These are phyloP conservation scores for Apophysomyces ossiformis DNA, from an alignment of 371 early-diverging fungal species.

Conservation along the genomic window DNA sequence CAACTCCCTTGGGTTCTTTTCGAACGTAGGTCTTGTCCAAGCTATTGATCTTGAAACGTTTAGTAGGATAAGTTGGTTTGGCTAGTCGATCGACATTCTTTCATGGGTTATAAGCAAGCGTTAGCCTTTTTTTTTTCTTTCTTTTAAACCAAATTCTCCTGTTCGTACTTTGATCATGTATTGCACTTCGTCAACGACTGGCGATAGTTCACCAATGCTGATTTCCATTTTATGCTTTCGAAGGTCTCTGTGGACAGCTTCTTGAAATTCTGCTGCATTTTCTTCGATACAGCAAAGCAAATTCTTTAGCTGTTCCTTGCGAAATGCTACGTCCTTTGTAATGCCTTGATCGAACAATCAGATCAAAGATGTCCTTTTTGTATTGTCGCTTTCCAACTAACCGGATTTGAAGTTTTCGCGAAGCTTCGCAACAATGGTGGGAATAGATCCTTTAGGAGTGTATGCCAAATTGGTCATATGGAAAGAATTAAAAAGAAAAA, in stretches of 20 bases:
- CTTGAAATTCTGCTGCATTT: constrained; percentile 60
- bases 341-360: constrained; percentile 32
- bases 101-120: not conserved
- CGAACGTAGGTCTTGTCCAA: constrained; percentile 53
- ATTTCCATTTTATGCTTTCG: constrained; percentile 60
- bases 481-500: too few relatives aligned
- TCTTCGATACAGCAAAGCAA: constrained; percentile 70
- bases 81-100: constrained; percentile 39
- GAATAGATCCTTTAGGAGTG: constrained; percentile 37
- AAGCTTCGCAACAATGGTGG: constrained; percentile 48
- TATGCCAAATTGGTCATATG: constrained; percentile 28
- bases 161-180: constrained; percentile 46
- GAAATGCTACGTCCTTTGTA: constrained; percentile 62
- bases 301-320: constrained; percentile 77
- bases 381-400: constrained; percentile 11
- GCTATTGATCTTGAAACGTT: constrained; percentile 41
- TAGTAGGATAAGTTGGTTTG: constrained; percentile 31
- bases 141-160: not conserved
- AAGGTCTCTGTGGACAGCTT: constrained; percentile 78
- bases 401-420: constrained; percentile 55
- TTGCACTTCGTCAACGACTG: constrained; percentile 73
- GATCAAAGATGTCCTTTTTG: not conserved
- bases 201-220: constrained; percentile 61
- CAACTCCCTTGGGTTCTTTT: constrained; percentile 80
- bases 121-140: too few relatives aligned